A percentile compares a stretch with the other conserved stretches of the same genome.
phyloP scores from a whole-genome alignment of 441 rosid genomes.

The Erysimum pusillum region DNA sequence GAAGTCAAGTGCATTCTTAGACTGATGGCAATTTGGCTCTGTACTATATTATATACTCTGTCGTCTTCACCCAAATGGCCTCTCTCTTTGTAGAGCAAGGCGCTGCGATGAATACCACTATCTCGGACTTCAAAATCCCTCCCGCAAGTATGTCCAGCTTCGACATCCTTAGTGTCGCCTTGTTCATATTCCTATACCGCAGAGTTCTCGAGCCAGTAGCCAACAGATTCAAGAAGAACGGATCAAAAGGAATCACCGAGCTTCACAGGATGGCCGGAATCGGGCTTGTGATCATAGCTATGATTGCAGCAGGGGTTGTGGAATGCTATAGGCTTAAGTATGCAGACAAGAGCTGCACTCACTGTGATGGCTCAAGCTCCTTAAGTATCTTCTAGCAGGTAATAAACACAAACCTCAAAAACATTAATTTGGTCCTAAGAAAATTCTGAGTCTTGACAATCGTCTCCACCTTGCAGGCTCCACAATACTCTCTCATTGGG shows the following conservation, averaged over 20 bases:
- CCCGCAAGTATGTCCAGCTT: constrained; percentile 98
- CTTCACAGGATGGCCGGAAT: constrained; percentile 97
- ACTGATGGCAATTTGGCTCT: constrained; percentile 93
- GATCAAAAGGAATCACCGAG: constrained; percentile 76
- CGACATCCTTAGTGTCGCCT: constrained; percentile 85
- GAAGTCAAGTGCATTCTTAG: constrained; percentile 96
- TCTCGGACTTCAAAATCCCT: constrained; percentile 76
- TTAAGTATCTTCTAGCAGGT: constrained; percentile 97
- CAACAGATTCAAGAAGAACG: constrained; percentile 55
- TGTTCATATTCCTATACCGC: constrained; percentile 83
- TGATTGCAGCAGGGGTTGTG: constrained; percentile 92
- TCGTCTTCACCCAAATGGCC: constrained; percentile 98
- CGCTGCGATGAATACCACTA: constrained; percentile 86
- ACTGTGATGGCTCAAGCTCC: constrained; percentile 88
- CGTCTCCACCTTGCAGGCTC: constrained; percentile 51
- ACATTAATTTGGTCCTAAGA: neutral
- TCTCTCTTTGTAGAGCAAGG: constrained; percentile 99
- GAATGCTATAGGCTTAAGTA: constrained; percentile 82
- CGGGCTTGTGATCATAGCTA: constrained; percentile 90
- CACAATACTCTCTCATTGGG: constrained; percentile 88
- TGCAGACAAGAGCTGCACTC: constrained; percentile 71
- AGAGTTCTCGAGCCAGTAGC: constrained; percentile 83
- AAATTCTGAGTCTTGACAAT: neutral
- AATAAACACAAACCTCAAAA: constrained; percentile 10
- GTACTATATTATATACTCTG: constrained; percentile 96